These are phyloP conservation scores for Bryopsis sp. DNA, from an alignment of 139 green algal genomes.

Conservation along the genomic window DNA sequence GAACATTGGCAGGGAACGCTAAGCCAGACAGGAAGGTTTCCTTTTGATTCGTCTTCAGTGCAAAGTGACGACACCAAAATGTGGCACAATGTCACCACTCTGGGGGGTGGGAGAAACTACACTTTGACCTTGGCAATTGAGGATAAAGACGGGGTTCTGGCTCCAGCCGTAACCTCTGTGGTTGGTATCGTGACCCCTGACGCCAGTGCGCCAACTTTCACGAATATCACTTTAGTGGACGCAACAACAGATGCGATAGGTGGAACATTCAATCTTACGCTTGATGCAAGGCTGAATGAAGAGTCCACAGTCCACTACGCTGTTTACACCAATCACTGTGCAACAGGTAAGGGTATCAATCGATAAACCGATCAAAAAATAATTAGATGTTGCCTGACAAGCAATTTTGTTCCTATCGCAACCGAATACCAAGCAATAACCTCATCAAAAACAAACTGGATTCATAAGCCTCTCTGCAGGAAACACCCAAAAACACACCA, in stretches of 20 bases:
- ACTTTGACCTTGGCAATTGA: neutral
- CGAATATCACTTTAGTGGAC: neutral
- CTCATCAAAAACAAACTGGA: too few species aligned
- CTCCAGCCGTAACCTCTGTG: neutral
- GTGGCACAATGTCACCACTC: neutral
- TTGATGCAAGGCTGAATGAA: neutral
- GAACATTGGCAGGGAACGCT: neutral
- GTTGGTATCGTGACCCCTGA: neutral
- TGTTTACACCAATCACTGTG: neutral
- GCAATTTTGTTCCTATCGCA: too few species aligned
- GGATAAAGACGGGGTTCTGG: neutral
- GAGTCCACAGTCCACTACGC: neutral
- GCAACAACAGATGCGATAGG: neutral
- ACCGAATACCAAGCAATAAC: too few species aligned
- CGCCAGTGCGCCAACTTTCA: neutral
- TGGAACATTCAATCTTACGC: neutral
- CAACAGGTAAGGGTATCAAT: neutral
- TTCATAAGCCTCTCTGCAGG: too few species aligned
- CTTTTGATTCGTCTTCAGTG: neutral
- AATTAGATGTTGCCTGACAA: too few species aligned
- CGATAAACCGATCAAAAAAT: too few species aligned
- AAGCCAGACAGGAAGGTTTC: neutral
- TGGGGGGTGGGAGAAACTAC: neutral
- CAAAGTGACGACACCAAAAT: neutral
- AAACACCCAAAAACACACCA: too few species aligned